Base-by-base conservation (phyloP, 1,284 basidiomycete genomes). In the Tausonia pullulans region DNA sequence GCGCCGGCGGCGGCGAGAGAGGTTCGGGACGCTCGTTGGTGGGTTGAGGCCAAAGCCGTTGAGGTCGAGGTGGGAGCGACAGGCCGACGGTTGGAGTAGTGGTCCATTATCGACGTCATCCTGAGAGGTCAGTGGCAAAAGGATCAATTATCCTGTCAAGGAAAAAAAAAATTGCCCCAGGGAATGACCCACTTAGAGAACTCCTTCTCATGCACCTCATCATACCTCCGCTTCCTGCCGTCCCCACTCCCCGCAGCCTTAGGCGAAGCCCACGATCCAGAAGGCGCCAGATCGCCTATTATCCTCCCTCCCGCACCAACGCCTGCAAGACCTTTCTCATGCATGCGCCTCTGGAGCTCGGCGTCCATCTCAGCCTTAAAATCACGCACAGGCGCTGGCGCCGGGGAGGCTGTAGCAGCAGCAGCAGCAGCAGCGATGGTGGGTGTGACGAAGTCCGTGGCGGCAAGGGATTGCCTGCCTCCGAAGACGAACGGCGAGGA, bases 161-260 rank as follows among this genome's bases (percentile, higher is more conserved):
- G 27, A 27, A 27, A 27, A 27, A 27, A 27, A 27, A 27, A 9
- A 3, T 13, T 5, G 52, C 6, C 8, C 7, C 14, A 40, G 39
- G 48, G 11, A 39, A 50, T 7, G 52, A 60, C 58, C 39, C 48
- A 64, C 63, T 64, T 64, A 11, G 63, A 39, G 39, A 64, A 64
- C 52, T 64, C 63, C 59, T 56, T 64, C 44, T 64, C 63, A 40
- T 64, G 63, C 3, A 60, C 50, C 11, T 64, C 63, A 14, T 64
- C 63, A 13, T 60, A 64, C 43, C 63, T 43, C n/a, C 63, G 43
- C 63, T 64, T 64, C 52, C 48, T 60, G 13, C 49, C 60, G 16
- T 48, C 43, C 13, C 14, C 6, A 14, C 50, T 27, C 27, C 27
- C 27, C 27, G 27, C 27, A 2, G 27, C 27, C 27, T 27, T 27